phyloP scores from a whole-genome alignment of 352 stramenopile genomes.

The Pythium dissotocum region DNA sequence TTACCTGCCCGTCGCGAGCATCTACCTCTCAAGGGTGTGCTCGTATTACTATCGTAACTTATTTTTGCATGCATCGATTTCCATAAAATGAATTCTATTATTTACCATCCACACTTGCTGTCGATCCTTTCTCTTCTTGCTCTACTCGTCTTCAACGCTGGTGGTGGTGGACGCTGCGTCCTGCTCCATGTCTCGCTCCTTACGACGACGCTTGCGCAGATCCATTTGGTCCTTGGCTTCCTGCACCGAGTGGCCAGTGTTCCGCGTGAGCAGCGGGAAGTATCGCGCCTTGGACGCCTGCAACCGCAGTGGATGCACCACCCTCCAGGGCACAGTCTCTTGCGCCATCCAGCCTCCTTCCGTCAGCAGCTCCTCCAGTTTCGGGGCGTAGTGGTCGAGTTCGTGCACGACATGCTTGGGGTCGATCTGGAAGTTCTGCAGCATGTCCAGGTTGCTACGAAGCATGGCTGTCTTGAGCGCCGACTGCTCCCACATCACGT shows the following conservation, averaged over 20 bases:
- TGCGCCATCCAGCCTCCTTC: slow-evolving; percentile 53
- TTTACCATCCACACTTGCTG: neutral
- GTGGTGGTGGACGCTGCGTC: slow-evolving; percentile 4
- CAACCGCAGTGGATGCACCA: slow-evolving; percentile 55
- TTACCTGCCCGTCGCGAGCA: slow-evolving; percentile 1
- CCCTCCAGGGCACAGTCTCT: slow-evolving; percentile 44
- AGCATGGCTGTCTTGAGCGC: slow-evolving; percentile 72
- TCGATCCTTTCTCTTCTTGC: too few species aligned
- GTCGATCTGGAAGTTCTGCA: slow-evolving; percentile 51
- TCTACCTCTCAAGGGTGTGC: neutral
- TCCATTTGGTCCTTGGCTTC: slow-evolving; percentile 75
- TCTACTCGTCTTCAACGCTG: slow-evolving; percentile 12
- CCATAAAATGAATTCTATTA: slow-evolving; percentile 12
- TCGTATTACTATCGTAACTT: slow-evolving; percentile 7
- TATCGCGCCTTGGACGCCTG: slow-evolving; percentile 58
- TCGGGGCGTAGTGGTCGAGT: slow-evolving; percentile 73
- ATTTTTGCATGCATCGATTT: slow-evolving; percentile 2
- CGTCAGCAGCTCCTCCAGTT: slow-evolving; percentile 73
- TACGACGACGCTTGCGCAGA: slow-evolving; percentile 71
- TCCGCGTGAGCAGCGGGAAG: slow-evolving; percentile 62
- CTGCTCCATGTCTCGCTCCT: slow-evolving; percentile 28
- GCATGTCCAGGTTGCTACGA: slow-evolving; percentile 65
- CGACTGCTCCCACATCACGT: slow-evolving; percentile 83
- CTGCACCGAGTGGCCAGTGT: slow-evolving; percentile 77
- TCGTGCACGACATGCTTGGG: slow-evolving; percentile 51